phyloP scores from a whole-genome alignment of 2,329 filamentous ascomycete genomes.

The Apiospora koreana region DNA sequence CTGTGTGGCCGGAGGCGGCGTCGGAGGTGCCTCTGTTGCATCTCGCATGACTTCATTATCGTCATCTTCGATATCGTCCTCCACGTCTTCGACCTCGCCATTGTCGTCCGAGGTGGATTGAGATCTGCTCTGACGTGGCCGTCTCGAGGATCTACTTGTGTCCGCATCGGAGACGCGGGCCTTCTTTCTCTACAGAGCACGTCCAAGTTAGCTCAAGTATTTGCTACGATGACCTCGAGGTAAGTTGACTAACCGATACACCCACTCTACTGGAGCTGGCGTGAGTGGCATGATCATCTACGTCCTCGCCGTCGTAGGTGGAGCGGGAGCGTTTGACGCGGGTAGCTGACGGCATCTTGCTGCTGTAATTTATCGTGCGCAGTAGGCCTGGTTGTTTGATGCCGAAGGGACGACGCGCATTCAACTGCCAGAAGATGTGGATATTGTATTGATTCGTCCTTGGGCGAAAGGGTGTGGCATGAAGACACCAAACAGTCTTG shows the following conservation, averaged over 20 bases:
- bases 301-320: conserved; percentile 32
- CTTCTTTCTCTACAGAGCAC: conserved; percentile 38
- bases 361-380: background rate
- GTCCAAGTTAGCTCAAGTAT: background rate
- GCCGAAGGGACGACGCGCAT: background rate
- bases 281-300: conserved; percentile 34
- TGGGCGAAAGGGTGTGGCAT: background rate
- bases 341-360: conserved; percentile 28
- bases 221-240: background rate
- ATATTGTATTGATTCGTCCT: background rate
- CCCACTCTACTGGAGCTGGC: conserved; percentile 43
- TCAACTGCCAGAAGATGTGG: background rate
- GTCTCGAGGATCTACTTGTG: conserved; percentile 15
- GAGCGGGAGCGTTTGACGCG: conserved; percentile 43
- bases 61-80: conserved; percentile 31
- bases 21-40: conserved; percentile 24
- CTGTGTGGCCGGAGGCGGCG: conserved; percentile 53
- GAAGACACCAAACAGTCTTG: background rate
- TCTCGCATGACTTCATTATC: conserved; percentile 28
- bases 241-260: conserved; percentile 37
- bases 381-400: too few species aligned
- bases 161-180: conserved; percentile 35
- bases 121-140: conserved; percentile 12
- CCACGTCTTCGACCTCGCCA: conserved; percentile 20
- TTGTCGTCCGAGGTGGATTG: conserved; percentile 19